Base-by-base conservation (phyloP, 768 basidiomycete species). In the Calocybe gangraenosa region DNA sequence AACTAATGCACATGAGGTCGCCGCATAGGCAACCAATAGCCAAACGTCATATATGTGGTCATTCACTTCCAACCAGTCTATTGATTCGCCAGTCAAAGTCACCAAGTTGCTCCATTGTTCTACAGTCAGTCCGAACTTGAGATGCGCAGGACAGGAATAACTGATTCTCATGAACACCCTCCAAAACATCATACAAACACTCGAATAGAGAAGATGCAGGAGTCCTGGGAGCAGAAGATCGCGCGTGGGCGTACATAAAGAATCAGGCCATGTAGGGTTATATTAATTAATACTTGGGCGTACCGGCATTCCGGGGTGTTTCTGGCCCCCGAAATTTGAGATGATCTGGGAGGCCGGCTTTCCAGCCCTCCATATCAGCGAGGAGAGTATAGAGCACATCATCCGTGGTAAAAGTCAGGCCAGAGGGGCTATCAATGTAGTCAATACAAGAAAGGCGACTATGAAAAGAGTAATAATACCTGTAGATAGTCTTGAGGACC, bases 161-260 rank as follows among this genome's bases (percentile, higher is more conserved):
- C 90, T 92, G 65, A 97, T 92, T 41, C 95, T 81, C 91, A 97
- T 94, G 71, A 97, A 98, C 23, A 96, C 92, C 40, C 95, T 86
- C 84, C 92, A 96, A 67, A 96, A 94, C 64, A 98, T 88, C 82
- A 98, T 96, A 54, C 83, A 85, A 35, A 97, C 83, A 58, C 89
- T 92, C 22, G 87, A 79, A 62, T 90, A 93, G 32, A 92, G 73
- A 42, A 97, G 65, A 64, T 96, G 93, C 18, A 99, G 71, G 44
- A 96, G 70, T 33, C 95, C 94, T 90, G 54, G 17, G 41, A 45
- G 18, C 20, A 43, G 25, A 38, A 23, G 41, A 22, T 50, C 37
- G 52, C 55, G 20, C 42, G 38, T 25, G 22, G 20, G 22, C 33
- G 28, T 36, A n/a, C 18, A 48, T 15, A 22, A 34, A 45, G n/a